Evolutionary conservation across 208 protist genomes (phyloP).

Genomic region (Lotmaria passim): DNA sequence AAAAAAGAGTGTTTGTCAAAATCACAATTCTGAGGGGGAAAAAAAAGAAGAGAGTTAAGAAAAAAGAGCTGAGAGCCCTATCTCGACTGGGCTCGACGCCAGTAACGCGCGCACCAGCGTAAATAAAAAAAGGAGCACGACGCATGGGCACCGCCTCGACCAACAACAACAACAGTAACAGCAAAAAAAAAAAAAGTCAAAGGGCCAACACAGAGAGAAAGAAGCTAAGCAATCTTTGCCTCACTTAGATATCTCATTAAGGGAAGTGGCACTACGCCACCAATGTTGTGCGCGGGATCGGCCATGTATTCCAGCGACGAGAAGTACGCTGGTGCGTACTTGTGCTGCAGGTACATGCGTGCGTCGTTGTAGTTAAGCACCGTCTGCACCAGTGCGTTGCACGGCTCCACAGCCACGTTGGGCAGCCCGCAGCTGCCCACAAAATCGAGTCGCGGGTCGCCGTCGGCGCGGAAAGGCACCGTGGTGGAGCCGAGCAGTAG

Average conservation of each 20-base stretch:
- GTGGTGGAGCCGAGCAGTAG: slow-evolving; percentile 12
- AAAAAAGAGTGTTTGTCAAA: too few relatives aligned
- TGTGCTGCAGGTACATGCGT: slow-evolving; percentile 17
- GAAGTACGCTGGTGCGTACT: slow-evolving; percentile 24
- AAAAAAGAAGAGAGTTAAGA: too few relatives aligned
- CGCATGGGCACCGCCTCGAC: too few relatives aligned
- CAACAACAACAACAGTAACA: too few relatives aligned
- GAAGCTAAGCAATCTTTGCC: not conserved
- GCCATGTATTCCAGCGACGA: slow-evolving; percentile 22
- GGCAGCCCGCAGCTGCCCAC: slow-evolving; percentile 22
- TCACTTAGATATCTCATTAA: slow-evolving; percentile 22
- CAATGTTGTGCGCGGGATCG: slow-evolving; percentile 16
- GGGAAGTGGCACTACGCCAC: slow-evolving; percentile 21
- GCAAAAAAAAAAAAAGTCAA: not conserved
- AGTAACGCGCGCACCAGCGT: too few relatives aligned
- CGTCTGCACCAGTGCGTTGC: slow-evolving; percentile 26
- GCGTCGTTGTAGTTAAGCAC: slow-evolving; percentile 28
- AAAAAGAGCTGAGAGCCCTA: too few relatives aligned
- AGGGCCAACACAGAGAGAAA: not conserved
- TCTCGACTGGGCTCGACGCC: too few relatives aligned
- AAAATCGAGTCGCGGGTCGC: slow-evolving; percentile 25
- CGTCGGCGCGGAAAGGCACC: slow-evolving; percentile 9
- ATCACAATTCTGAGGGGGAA: too few relatives aligned
- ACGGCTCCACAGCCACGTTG: slow-evolving; percentile 16
- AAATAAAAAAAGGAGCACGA: too few relatives aligned